Percentiles rank a stretch among this genome's conserved stretches.
Conservation (phyloP, 139 green algal genomes). For the Chlorella sp. region DNA sequence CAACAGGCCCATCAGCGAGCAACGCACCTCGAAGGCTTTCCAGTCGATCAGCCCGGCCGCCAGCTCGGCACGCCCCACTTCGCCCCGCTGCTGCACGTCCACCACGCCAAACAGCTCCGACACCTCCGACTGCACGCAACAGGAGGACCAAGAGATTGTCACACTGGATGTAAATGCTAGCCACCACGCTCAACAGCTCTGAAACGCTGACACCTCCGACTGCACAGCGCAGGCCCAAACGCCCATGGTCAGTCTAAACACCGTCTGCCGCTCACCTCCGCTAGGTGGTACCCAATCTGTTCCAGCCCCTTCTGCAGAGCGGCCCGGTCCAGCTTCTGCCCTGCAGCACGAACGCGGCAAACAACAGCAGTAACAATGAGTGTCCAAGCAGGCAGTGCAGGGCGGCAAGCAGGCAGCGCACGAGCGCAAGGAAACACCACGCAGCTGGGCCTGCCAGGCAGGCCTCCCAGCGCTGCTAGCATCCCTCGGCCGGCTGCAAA, state of each 20-base stretch:
- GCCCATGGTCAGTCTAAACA: no score
- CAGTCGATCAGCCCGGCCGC: slow-evolving; percentile 42
- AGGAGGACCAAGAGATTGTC: no score
- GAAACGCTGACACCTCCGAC: slow-evolving; percentile 27
- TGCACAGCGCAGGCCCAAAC: no score
- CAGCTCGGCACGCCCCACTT: slow-evolving; percentile 20
- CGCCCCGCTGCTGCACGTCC: slow-evolving; percentile 27
- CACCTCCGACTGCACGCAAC: slow-evolving; percentile 18
- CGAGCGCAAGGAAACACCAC: no score
- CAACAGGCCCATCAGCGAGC: no score
- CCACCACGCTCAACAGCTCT: slow-evolving; percentile 42
- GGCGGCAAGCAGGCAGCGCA: neutral
- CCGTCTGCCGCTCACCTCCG: neutral
- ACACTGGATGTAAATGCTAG: no score
- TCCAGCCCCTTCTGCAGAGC: slow-evolving; percentile 19
- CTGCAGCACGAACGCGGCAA: neutral
- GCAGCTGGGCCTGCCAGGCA: no score
- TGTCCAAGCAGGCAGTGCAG: no score
- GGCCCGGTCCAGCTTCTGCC: slow-evolving; percentile 25
- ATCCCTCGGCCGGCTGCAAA: no score
- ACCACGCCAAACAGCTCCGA: slow-evolving; percentile 39
- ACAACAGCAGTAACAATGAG: no score
- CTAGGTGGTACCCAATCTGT: slow-evolving; percentile 34
- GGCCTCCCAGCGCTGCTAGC: no score
- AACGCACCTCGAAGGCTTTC: slow-evolving; percentile 27